phyloP scores from a whole-genome alignment of 306 rosid genomes.

The Adenanthera pavonina region DNA sequence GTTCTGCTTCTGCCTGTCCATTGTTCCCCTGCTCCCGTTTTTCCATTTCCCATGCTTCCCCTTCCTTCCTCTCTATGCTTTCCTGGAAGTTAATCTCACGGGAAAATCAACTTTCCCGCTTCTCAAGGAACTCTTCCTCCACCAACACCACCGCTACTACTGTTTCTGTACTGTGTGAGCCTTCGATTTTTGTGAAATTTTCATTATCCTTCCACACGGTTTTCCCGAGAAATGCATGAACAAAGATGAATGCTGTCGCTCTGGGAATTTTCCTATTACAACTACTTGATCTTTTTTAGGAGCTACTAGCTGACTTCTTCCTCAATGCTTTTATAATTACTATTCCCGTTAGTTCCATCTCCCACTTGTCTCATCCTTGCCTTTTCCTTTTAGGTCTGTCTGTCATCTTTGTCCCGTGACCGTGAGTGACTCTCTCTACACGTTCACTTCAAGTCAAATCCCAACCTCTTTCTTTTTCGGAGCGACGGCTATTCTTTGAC shows the following conservation, averaged over 20 bases:
- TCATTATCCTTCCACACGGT: slow-evolving; percentile 5
- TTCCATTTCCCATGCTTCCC: background rate
- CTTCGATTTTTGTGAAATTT: background rate
- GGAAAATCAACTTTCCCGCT: background rate
- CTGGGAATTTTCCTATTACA: background rate
- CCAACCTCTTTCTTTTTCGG: slow-evolving; percentile 10
- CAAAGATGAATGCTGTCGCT: background rate
- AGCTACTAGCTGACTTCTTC: slow-evolving; percentile 19
- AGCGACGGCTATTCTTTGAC: slow-evolving; percentile 61
- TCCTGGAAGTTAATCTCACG: slow-evolving; percentile 19
- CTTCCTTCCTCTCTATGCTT: background rate
- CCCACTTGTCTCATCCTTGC: slow-evolving; percentile 32
- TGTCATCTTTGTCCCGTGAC: slow-evolving; percentile 28
- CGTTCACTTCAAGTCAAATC: slow-evolving; percentile 41
- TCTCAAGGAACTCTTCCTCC: slow-evolving; percentile 7
- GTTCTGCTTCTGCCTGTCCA: background rate
- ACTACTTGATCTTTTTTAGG: background rate
- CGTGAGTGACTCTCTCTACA: slow-evolving; percentile 1
- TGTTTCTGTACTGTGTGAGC: background rate
- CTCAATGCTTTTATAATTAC: background rate
- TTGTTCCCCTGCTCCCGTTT: background rate
- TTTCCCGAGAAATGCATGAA: slow-evolving; percentile 20
- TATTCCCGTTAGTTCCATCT: background rate
- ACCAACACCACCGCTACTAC: background rate
- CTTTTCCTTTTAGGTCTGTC: slow-evolving; percentile 24